Conservation (phyloP, 2,329 filamentous ascomycete genomes). For the Sclerotinia spermophila region DNA sequence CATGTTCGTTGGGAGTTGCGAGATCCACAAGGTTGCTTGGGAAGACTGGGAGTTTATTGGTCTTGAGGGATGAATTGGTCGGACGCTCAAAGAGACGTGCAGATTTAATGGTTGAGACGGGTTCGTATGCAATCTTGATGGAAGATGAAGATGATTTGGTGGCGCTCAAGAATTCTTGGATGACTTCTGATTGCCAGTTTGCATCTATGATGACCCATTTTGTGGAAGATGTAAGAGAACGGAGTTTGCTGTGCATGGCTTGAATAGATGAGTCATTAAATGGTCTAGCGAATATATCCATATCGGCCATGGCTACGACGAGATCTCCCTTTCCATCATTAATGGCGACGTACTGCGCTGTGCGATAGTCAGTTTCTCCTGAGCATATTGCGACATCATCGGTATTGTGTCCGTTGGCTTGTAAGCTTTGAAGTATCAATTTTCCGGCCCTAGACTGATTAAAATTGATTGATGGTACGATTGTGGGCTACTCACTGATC, state of each 20-base stretch:
- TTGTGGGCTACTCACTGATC: conserved; percentile 55
- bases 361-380: conserved; percentile 45
- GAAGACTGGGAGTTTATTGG: conserved; percentile 54
- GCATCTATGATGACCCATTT: conserved; percentile 81
- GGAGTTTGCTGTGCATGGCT: not conserved
- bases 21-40: conserved; percentile 65
- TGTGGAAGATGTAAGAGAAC: conserved; percentile 12
- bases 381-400: conserved; percentile 48
- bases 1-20: conserved; percentile 77
- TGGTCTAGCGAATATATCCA: conserved; percentile 57
- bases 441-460: conserved; percentile 58
- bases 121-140: conserved; percentile 74
- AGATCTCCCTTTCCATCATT: conserved; percentile 83
- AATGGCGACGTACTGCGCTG: conserved; percentile 86
- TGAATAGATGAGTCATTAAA: conserved; percentile 39
- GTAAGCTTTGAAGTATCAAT: conserved; percentile 65
- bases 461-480: not conserved
- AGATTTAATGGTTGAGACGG: conserved; percentile 80
- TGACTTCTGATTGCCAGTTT: conserved; percentile 70
- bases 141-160: conserved; percentile 40
- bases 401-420: conserved; percentile 60
- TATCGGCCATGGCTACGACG: conserved; percentile 92
- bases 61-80: conserved; percentile 49
- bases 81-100: conserved; percentile 54
- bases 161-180: conserved; percentile 61